Evolutionary conservation across 192 early-diverging fungal species (phyloP).

Genomic region (Coemansia sp.): DNA sequence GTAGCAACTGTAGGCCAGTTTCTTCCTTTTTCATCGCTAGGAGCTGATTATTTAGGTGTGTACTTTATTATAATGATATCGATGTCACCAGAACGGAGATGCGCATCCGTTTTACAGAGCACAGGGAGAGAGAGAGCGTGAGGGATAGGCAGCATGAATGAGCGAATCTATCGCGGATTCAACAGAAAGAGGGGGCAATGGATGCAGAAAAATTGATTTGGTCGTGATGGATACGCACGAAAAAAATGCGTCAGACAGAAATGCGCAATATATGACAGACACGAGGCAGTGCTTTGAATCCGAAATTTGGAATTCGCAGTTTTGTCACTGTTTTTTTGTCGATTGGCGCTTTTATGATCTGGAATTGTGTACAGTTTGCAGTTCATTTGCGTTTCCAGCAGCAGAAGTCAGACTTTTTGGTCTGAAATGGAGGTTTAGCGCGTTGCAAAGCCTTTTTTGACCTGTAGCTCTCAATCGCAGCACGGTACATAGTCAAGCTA

Average conservation of each 20-base stretch:
- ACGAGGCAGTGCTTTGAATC: not conserved
- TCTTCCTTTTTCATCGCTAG: slow-evolving; percentile 36
- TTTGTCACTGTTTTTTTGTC: not conserved
- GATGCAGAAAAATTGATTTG: not conserved
- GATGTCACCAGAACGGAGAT: slow-evolving; percentile 1
- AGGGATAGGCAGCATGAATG: not conserved
- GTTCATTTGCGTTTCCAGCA: not conserved
- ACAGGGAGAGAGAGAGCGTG: not conserved
- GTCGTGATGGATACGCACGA: slow-evolving; percentile 3
- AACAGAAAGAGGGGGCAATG: not conserved
- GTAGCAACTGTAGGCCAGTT: not conserved
- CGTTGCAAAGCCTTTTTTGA: too few species aligned
- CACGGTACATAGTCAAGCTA: too few species aligned
- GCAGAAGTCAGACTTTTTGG: too few species aligned
- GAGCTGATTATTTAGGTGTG: slow-evolving; percentile 36
- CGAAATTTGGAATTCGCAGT: not conserved
- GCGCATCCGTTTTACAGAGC: not conserved
- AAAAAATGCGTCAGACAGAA: not conserved
- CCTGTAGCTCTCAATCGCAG: too few species aligned
- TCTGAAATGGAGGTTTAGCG: too few species aligned
- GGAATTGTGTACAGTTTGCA: not conserved
- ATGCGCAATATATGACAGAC: too few species aligned
- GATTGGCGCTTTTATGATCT: not conserved
- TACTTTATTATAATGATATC: slow-evolving; percentile 10
- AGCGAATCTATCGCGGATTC: slow-evolving; percentile 8